Percentiles rank a stretch among this genome's conserved stretches.
These are phyloP conservation scores for Pascua sp. DNA, from an alignment of 1,284 basidiomycete genomes.

Conservation along the genomic window DNA sequence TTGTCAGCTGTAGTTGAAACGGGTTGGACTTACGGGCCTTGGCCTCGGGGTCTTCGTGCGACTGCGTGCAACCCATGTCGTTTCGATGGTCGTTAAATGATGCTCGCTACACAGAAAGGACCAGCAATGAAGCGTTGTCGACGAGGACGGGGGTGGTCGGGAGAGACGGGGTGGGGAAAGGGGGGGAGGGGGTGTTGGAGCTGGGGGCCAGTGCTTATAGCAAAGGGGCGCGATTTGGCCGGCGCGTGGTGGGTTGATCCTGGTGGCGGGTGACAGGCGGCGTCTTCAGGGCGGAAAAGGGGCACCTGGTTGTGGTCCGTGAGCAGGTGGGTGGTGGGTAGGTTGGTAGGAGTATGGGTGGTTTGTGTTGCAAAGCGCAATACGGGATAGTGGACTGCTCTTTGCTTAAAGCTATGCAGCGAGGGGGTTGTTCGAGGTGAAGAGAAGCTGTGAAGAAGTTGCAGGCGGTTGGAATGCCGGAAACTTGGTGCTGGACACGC, in stretches of 20 bases:
- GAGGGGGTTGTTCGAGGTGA: too few relatives aligned
- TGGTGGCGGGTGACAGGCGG: too few relatives aligned
- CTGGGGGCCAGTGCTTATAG: constrained; percentile 3
- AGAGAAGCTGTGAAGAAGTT: too few relatives aligned
- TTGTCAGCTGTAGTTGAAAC: not conserved
- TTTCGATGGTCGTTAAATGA: not conserved
- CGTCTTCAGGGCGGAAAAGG: too few relatives aligned
- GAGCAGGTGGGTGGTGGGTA: too few relatives aligned
- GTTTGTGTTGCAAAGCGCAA: too few relatives aligned
- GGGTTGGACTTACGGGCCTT: constrained; percentile 42
- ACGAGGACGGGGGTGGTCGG: not conserved
- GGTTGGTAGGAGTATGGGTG: too few relatives aligned
- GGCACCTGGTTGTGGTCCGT: too few relatives aligned
- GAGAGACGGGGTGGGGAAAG: not conserved
- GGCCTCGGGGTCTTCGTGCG: constrained; percentile 49
- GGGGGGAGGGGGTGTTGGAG: not conserved
- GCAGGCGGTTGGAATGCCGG: too few relatives aligned
- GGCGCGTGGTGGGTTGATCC: not conserved
- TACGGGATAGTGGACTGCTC: too few relatives aligned
- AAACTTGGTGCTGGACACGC: too few relatives aligned
- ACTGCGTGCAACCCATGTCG: constrained; percentile 52
- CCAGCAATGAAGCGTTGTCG: not conserved
- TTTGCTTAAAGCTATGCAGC: too few relatives aligned
- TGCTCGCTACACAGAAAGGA: constrained; percentile 3
- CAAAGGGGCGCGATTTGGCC: not conserved